A percentile compares a stretch with the other conserved stretches of the same genome.
Evolutionary conservation across 2,329 filamentous ascomycete species (phyloP).

Genomic region (Cordyceps pruinosa): DNA sequence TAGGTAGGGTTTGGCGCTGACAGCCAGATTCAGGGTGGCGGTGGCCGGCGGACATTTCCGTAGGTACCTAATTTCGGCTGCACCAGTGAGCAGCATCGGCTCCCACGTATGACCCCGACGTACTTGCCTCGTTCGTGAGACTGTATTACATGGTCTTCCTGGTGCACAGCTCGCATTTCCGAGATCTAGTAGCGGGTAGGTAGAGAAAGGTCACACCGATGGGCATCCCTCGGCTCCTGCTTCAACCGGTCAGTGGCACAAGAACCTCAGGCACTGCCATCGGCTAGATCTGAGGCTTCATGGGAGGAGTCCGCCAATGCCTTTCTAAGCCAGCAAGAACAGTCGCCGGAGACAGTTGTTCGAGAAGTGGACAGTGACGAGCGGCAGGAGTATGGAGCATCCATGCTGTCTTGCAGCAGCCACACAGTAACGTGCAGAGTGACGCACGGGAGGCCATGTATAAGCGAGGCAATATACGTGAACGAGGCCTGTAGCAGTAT

Average conservation of each 20-base stretch:
- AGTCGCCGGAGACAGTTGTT: not conserved
- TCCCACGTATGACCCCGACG: not conserved
- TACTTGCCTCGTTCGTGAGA: not conserved
- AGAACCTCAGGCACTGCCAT: not conserved
- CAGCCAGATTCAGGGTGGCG: not conserved
- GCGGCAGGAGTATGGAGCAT: not conserved
- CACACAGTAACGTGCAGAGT: not conserved
- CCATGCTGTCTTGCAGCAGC: constrained; percentile 7
- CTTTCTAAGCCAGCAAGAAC: not conserved
- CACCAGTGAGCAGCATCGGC: no score
- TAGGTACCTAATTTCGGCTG: not conserved
- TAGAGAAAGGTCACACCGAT: not conserved
- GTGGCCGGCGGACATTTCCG: not conserved
- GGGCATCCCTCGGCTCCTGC: not conserved
- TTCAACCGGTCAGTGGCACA: not conserved
- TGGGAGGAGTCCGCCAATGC: not conserved
- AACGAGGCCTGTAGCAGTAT: not conserved
- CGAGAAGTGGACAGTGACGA: not conserved
- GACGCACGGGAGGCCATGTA: not conserved
- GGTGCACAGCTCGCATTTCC: not conserved
- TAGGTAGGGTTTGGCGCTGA: not conserved
- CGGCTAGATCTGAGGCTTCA: not conserved
- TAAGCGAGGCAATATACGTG: not conserved
- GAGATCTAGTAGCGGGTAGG: not conserved
- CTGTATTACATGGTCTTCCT: not conserved